Percentiles rank a stretch among this genome's conserved stretches.
These are phyloP conservation scores for Nothophaeocryptopus gaeumannii DNA, from an alignment of 2,329 filamentous ascomycete genomes.

Conservation along the genomic window DNA sequence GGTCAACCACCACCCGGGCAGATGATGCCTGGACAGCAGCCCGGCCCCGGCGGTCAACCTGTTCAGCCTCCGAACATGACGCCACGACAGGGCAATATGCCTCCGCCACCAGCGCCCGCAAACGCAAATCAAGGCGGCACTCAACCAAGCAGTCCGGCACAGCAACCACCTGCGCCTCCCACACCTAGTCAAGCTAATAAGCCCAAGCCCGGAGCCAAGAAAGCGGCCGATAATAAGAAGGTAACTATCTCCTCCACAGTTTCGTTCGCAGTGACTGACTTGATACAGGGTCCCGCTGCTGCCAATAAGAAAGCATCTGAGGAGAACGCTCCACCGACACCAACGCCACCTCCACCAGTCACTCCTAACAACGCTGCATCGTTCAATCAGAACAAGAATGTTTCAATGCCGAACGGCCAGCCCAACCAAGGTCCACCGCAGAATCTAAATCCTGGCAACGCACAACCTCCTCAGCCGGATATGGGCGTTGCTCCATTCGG, in stretches of 20 bases:
- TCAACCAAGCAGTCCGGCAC: slow-evolving; percentile 48
- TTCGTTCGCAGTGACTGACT: slow-evolving; percentile 2
- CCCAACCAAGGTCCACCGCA: slow-evolving; percentile 34
- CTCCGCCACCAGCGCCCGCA: slow-evolving; percentile 49
- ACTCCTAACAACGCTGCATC: slow-evolving; percentile 44
- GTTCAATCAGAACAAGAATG: slow-evolving; percentile 37
- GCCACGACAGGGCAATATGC: slow-evolving; percentile 66
- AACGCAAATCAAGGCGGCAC: slow-evolving; percentile 41
- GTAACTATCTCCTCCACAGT: slow-evolving; percentile 5
- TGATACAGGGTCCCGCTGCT: slow-evolving; percentile 26
- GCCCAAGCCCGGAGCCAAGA: slow-evolving; percentile 69
- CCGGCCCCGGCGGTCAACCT: slow-evolving; percentile 47
- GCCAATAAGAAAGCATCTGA: slow-evolving; percentile 44
- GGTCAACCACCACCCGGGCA: slow-evolving; percentile 34
- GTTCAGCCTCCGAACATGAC: slow-evolving; percentile 59
- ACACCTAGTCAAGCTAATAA: slow-evolving; percentile 74
- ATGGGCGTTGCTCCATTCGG: slow-evolving; percentile 43
- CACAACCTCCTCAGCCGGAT: slow-evolving; percentile 24
- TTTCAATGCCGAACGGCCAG: slow-evolving; percentile 34
- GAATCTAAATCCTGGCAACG: slow-evolving; percentile 29
- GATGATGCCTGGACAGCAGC: slow-evolving; percentile 43
- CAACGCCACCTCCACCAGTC: slow-evolving; percentile 49
- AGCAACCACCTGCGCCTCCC: slow-evolving; percentile 58
- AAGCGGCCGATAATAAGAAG: slow-evolving; percentile 55
- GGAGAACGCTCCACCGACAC: slow-evolving; percentile 41